Evolutionary conservation across 345 rosid species (phyloP).

Genomic region (Rhodamnia argentea): DNA sequence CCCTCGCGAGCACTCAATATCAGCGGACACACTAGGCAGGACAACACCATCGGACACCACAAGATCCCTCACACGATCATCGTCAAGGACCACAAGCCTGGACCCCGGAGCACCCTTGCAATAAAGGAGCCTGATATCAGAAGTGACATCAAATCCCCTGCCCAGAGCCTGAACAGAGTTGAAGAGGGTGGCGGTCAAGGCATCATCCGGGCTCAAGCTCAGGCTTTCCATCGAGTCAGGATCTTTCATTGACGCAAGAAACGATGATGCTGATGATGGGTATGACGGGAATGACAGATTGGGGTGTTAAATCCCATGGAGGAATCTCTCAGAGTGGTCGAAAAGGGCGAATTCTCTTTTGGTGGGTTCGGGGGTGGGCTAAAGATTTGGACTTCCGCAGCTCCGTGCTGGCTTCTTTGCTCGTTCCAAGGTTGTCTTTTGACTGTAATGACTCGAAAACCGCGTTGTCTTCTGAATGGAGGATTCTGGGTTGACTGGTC

Average conservation of each 20-base stretch:
- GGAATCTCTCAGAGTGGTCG: background rate
- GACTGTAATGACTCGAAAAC: conserved; percentile 29
- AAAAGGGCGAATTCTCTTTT: background rate
- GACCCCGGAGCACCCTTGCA: conserved; percentile 94
- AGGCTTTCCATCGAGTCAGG: conserved; percentile 21
- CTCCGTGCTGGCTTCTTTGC: conserved; percentile 2
- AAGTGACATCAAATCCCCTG: conserved; percentile 90
- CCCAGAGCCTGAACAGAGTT: conserved; percentile 95
- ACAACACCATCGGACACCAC: conserved; percentile 35
- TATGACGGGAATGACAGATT: background rate
- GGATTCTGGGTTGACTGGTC: conserved; percentile 53
- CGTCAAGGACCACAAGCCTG: conserved; percentile 65
- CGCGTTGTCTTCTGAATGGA: conserved; percentile 26
- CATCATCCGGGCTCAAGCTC: conserved; percentile 32
- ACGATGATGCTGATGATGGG: background rate
- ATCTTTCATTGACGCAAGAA: conserved; percentile 3
- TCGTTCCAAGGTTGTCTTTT: conserved; percentile 10
- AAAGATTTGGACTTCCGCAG: conserved; percentile 1
- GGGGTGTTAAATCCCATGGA: background rate
- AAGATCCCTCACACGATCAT: conserved; percentile 53
- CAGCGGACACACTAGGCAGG: conserved; percentile 49
- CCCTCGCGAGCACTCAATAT: conserved; percentile 49
- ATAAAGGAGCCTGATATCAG: conserved; percentile 83
- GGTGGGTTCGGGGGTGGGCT: background rate
- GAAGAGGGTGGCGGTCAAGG: conserved; percentile 59